Percentiles rank a stretch among this genome's conserved stretches.
Conservation (phyloP, 2,329 filamentous ascomycete genomes). For the Cytospora mali region DNA sequence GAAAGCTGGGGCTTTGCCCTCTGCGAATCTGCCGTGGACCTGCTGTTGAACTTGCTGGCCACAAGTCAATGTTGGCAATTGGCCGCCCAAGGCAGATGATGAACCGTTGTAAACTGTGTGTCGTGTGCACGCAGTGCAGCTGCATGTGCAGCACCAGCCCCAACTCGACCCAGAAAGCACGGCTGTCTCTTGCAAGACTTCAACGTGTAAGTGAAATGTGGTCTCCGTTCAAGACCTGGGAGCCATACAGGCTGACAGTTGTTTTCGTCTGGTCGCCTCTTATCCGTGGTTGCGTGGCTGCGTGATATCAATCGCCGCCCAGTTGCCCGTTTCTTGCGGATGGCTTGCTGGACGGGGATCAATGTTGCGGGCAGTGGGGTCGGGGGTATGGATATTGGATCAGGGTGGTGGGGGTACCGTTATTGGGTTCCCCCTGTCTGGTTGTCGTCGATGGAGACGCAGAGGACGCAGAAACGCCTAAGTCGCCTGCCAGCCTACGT, state of each 20-base stretch:
- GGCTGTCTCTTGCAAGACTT: too few species aligned
- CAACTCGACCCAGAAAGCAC: neutral
- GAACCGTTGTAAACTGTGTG: conserved; percentile 1
- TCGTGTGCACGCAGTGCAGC: conserved; percentile 2
- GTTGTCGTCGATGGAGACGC: neutral
- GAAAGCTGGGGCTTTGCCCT: conserved; percentile 12
- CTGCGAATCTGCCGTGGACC: conserved; percentile 12
- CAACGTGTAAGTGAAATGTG: too few species aligned
- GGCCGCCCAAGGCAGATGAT: neutral
- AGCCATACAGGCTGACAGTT: too few species aligned
- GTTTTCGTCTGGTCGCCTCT: neutral
- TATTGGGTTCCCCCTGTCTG: neutral
- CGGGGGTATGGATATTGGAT: neutral
- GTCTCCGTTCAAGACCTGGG: too few species aligned
- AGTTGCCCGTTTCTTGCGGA: neutral
- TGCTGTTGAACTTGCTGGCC: neutral
- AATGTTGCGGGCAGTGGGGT: conserved; percentile 1
- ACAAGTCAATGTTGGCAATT: neutral
- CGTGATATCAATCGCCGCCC: neutral
- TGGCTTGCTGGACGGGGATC: neutral
- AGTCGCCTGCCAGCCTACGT: neutral
- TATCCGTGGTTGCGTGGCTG: neutral
- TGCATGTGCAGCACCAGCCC: neutral
- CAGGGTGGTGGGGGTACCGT: conserved; percentile 1
- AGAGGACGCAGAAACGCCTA: neutral